Percentiles rank a stretch among this genome's conserved stretches.
These are phyloP conservation scores for Teratosphaeria viscida DNA, from an alignment of 2,329 filamentous ascomycete species.

Conservation along the genomic window DNA sequence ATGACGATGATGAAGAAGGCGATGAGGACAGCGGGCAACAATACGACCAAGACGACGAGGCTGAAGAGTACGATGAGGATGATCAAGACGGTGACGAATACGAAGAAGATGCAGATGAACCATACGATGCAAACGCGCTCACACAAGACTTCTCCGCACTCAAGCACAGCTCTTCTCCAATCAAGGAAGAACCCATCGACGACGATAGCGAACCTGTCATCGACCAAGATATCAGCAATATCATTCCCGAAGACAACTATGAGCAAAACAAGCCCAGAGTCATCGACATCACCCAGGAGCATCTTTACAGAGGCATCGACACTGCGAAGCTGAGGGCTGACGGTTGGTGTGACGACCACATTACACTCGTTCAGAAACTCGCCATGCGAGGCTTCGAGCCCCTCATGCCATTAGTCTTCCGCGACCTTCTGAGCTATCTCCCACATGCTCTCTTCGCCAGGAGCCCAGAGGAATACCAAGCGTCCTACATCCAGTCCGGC, in stretches of 20 bases:
- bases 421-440: slow-evolving; percentile 43
- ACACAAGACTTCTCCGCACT: background rate
- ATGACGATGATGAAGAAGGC: background rate
- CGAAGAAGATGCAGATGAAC: background rate
- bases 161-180: background rate
- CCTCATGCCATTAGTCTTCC: slow-evolving; percentile 42
- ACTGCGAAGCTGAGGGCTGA: slow-evolving; percentile 14
- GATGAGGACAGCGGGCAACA: background rate
- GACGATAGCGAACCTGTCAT: background rate
- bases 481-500: slow-evolving; percentile 36
- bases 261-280: slow-evolving; percentile 9
- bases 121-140: background rate
- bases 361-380: slow-evolving; percentile 43
- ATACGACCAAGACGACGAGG: background rate
- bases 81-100: background rate
- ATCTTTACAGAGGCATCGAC: slow-evolving; percentile 14
- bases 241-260: slow-evolving; percentile 12
- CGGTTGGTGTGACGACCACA: slow-evolving; percentile 43
- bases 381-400: slow-evolving; percentile 47
- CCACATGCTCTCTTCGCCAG: slow-evolving; percentile 43
- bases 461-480: slow-evolving; percentile 19
- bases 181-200: background rate
- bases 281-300: slow-evolving; percentile 14
- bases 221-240: slow-evolving; percentile 1
- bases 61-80: background rate